These are phyloP conservation scores for Colletotrichum tanaceti DNA, from an alignment of 2,329 filamentous ascomycete genomes.

Conservation along the genomic window DNA sequence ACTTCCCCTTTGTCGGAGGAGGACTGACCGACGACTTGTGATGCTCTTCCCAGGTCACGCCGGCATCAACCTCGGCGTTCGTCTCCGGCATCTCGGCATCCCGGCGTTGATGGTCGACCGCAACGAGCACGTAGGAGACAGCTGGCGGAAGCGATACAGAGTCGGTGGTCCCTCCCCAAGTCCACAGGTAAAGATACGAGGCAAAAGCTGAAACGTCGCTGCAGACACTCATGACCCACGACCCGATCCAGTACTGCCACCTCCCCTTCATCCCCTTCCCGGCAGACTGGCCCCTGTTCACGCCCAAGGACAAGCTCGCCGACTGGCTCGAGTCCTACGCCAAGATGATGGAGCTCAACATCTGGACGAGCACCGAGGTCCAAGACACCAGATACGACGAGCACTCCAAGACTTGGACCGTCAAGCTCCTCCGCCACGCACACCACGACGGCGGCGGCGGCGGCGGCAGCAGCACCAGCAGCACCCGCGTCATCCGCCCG, in stretches of 20 bases:
- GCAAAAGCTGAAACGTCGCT: slow-evolving; percentile 46
- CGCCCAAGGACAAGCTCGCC: slow-evolving; percentile 77
- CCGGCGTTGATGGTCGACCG: slow-evolving; percentile 68
- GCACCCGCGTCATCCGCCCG: slow-evolving; percentile 66
- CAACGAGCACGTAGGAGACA: slow-evolving; percentile 69
- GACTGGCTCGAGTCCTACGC: slow-evolving; percentile 77
- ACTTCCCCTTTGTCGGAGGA: too few species aligned
- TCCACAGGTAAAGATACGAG: too few species aligned
- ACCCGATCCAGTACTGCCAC: slow-evolving; percentile 71
- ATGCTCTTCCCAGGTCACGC: slow-evolving; percentile 61
- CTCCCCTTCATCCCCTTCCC: slow-evolving; percentile 75
- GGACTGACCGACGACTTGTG: not conserved
- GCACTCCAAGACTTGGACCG: slow-evolving; percentile 62
- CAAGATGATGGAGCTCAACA: slow-evolving; percentile 73
- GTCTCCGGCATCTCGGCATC: slow-evolving; percentile 69
- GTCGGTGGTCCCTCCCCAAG: not conserved
- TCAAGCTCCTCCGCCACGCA: slow-evolving; percentile 54
- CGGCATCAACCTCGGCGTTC: slow-evolving; percentile 67
- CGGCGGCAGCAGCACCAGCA: slow-evolving; percentile 45
- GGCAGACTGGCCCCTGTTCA: slow-evolving; percentile 74
- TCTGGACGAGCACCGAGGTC: slow-evolving; percentile 69
- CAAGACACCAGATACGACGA: slow-evolving; percentile 63
- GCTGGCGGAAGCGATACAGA: slow-evolving; percentile 71
- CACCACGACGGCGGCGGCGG: slow-evolving; percentile 51
- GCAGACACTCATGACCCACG: slow-evolving; percentile 72